Base-by-base conservation (phyloP, 208 protist species). In the Zelonia costaricensis region DNA sequence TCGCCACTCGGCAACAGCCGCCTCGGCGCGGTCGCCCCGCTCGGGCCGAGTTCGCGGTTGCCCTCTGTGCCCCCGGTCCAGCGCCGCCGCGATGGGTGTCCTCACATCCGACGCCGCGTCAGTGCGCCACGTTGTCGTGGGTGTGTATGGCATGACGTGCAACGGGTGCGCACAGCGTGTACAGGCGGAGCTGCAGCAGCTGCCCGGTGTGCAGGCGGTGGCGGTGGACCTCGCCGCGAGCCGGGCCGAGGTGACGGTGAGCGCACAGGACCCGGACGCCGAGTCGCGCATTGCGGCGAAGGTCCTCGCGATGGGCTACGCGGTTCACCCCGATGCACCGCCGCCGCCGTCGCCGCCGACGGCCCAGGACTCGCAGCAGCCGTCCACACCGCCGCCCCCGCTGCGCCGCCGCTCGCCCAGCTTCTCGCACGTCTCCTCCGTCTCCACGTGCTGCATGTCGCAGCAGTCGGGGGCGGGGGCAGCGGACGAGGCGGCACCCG, bases 71-170 rank as follows among this genome's bases (percentile, higher is more conserved):
- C 10, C 10, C 10, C 33, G 4, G 4, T 38, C 10, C 33, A 13
- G 33, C 33, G 22, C 23, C 33, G 8, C 20, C 18, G 5, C 18
- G 36, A 57, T 43, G 23, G n/a, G 36, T 15, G 23, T n/a, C n/a
- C n/a, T n/a, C n/a, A n/a, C 36, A 16, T 42, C 39, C 31, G 22
- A 12, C 18, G 13, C 9, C 16, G 2, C 13, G 1, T 1, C 45
- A 1, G 33, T 8, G 16, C 28, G n/a, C n/a, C 15, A 44, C 62
- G 28, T 44, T 33, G 39, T 36, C 8, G 16, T 70, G n/a, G 36
- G 18, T 35, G 69, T 91, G 15, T 60, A 38, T 2, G 90, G 88
- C 25, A 94, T 93, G 88, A 84, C 81, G 40, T 95, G 88, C 60
- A 62, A 60, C 23, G 67, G 69, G 9, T 93, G 86, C 46, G 76